These are phyloP conservation scores for Odontarrhena argentea DNA, from an alignment of 345 rosid genomes.

Conservation along the genomic window DNA sequence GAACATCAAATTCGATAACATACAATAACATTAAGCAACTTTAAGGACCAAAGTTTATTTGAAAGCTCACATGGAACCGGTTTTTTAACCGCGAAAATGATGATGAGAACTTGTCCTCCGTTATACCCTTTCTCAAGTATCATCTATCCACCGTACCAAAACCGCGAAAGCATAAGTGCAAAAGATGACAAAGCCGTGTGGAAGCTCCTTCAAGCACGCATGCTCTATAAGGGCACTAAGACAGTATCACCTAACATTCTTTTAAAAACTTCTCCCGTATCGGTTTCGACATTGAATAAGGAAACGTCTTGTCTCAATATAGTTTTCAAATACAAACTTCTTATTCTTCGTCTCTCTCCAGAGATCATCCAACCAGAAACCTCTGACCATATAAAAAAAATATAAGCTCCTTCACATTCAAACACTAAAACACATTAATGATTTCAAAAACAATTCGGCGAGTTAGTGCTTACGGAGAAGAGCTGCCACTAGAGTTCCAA, in stretches of 20 bases:
- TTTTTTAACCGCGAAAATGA: slow-evolving; percentile 57
- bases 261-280: slow-evolving; percentile 65
- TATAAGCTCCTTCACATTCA: neutral
- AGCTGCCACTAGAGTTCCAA: slow-evolving; percentile 55
- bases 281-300: slow-evolving; percentile 69
- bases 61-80: slow-evolving; percentile 49
- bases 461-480: slow-evolving; percentile 60
- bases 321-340: slow-evolving; percentile 58
- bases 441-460: neutral
- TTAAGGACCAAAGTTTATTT: neutral
- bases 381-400: slow-evolving; percentile 48
- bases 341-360: slow-evolving; percentile 66
- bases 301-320: slow-evolving; percentile 69
- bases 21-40: neutral
- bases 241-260: slow-evolving; percentile 76
- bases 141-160: slow-evolving; percentile 72
- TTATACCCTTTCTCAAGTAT: slow-evolving; percentile 58
- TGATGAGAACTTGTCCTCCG: slow-evolving; percentile 61
- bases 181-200: slow-evolving; percentile 58
- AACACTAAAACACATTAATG: neutral
- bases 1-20: neutral
- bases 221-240: slow-evolving; percentile 67
- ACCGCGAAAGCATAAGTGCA: slow-evolving; percentile 57
- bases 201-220: slow-evolving; percentile 57
- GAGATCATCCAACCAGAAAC: slow-evolving; percentile 81